A percentile compares a stretch with the other conserved stretches of the same genome.
Evolutionary conservation across 73 alveolate species (phyloP).

Genomic region (Paramecium caudatum): DNA sequence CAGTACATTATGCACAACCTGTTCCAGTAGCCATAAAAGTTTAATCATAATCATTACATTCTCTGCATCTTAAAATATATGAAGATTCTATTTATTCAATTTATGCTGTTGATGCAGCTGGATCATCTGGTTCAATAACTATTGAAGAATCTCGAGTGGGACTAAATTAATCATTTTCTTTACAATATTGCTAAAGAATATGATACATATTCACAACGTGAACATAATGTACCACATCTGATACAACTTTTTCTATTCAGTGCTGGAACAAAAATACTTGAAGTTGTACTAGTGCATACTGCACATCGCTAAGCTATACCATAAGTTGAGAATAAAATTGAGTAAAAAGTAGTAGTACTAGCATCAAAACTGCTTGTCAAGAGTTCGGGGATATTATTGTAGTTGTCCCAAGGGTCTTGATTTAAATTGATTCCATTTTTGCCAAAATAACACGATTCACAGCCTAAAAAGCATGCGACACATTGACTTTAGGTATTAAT

Average conservation of each 20-base stretch:
- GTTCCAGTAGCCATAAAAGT: constrained; percentile 9
- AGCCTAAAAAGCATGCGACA: constrained; percentile 40
- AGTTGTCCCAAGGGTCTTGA: constrained; percentile 20
- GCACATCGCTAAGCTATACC: constrained; percentile 27
- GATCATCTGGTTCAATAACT: neutral
- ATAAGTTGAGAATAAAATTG: neutral
- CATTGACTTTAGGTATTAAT: neutral
- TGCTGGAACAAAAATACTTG: neutral
- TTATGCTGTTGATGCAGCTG: neutral
- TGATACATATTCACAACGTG: neutral
- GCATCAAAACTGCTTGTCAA: neutral
- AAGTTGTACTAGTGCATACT: constrained; percentile 10
- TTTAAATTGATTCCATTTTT: neutral
- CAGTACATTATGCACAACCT: constrained; percentile 14
- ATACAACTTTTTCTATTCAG: neutral
- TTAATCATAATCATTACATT: neutral
- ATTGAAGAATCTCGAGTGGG: constrained; percentile 3
- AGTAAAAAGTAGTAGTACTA: neutral
- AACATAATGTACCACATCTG: constrained; percentile 17
- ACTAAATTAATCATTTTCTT: neutral
- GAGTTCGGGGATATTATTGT: neutral
- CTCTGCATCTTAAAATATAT: constrained; percentile 18
- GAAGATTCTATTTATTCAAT: neutral
- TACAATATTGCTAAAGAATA: neutral
- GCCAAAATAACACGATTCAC: constrained; percentile 36